These are phyloP conservation scores for Hymenoscyphus infarciens DNA, from an alignment of 2,329 filamentous ascomycete species.

Conservation along the genomic window DNA sequence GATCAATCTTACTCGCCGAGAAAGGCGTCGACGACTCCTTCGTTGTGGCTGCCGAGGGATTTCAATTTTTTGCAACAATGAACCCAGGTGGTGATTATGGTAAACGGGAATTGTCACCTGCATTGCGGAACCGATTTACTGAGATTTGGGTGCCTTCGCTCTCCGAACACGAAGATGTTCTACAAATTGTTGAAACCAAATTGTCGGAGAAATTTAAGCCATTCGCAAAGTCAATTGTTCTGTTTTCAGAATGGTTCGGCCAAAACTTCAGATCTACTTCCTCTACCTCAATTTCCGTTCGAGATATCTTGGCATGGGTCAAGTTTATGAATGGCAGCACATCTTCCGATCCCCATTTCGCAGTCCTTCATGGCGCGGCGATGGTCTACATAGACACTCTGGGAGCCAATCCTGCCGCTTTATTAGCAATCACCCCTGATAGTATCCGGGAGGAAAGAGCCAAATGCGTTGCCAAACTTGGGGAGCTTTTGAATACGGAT, in stretches of 20 bases:
- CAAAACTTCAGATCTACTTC: slow-evolving; percentile 71
- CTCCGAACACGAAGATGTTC: slow-evolving; percentile 78
- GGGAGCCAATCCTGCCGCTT: slow-evolving; percentile 87
- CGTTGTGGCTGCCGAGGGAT: slow-evolving; percentile 70
- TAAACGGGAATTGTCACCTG: slow-evolving; percentile 94
- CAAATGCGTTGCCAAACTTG: slow-evolving; percentile 69
- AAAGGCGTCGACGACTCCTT: slow-evolving; percentile 84
- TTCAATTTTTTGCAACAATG: slow-evolving; percentile 98
- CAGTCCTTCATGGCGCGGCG: slow-evolving; percentile 78
- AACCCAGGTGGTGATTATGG: slow-evolving; percentile 98
- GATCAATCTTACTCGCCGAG: slow-evolving; percentile 85
- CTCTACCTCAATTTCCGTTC: slow-evolving; percentile 77
- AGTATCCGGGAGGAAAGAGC: slow-evolving; percentile 68
- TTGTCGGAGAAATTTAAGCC: slow-evolving; percentile 53
- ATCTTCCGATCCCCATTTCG: slow-evolving; percentile 43
- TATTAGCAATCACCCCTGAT: slow-evolving; percentile 69
- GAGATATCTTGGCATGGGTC: slow-evolving; percentile 91
- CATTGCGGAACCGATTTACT: slow-evolving; percentile 91
- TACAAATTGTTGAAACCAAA: slow-evolving; percentile 81
- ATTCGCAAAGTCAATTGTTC: slow-evolving; percentile 68
- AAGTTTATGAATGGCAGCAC: slow-evolving; percentile 73
- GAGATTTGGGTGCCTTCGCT: slow-evolving; percentile 97
- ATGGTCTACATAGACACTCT: slow-evolving; percentile 96
- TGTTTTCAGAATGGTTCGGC: slow-evolving; percentile 93
- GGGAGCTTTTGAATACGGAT: slow-evolving; percentile 61